Percentiles rank a stretch among this genome's conserved stretches.
phyloP scores from a whole-genome alignment of 192 early-diverging fungal species.

The Coemansia sp. region DNA sequence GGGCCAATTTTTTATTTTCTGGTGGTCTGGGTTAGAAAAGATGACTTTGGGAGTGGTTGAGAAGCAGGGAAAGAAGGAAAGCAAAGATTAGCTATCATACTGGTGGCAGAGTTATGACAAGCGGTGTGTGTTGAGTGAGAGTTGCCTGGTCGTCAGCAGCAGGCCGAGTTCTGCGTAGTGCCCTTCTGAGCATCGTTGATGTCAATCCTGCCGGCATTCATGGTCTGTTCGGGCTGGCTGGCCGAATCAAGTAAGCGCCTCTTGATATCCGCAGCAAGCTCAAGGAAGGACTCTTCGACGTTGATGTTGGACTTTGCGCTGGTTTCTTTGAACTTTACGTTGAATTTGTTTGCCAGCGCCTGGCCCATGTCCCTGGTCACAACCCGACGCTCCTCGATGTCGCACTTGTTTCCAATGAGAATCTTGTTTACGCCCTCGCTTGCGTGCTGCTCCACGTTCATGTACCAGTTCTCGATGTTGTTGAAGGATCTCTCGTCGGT shows the following conservation, averaged over 20 bases:
- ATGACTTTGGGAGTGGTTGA: neutral
- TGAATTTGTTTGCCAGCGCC: constrained; percentile 90
- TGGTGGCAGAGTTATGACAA: neutral
- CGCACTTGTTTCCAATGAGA: constrained; percentile 99
- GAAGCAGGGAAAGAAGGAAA: neutral
- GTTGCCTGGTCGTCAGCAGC: constrained; percentile 47
- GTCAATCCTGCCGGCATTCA: constrained; percentile 32
- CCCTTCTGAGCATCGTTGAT: constrained; percentile 44
- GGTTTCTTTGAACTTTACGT: constrained; percentile 95
- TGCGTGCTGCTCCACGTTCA: constrained; percentile 99
- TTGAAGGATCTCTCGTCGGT: constrained; percentile 98
- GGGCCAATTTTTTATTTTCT: too few species aligned
- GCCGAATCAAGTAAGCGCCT: constrained; percentile 92
- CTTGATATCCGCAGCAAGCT: constrained; percentile 96
- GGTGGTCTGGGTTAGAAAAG: too few species aligned
- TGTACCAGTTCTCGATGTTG: constrained; percentile 99
- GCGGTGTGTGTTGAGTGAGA: too few species aligned
- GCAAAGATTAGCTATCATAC: too few species aligned
- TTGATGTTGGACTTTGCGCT: constrained; percentile 98
- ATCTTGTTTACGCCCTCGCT: constrained; percentile 99
- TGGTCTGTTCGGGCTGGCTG: constrained; percentile 35
- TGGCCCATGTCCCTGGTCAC: constrained; percentile 95
- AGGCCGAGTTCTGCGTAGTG: constrained; percentile 26
- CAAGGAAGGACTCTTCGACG: constrained; percentile 97
- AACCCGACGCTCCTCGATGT: constrained; percentile 84